phyloP scores from a whole-genome alignment of 129 eudicot genomes.

The carrot (Daucus carota) region DH1_v3.0 NC_030384.2:42534501-42535000 shows the following conservation, averaged over 20 bases:
- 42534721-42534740: slow-evolving; percentile 95
- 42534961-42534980: no score
- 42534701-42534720: slow-evolving; percentile 46
- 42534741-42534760: slow-evolving; percentile 80
- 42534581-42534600: background rate
- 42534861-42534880: background rate
- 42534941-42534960: no score
- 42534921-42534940: no score
- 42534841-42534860: background rate
- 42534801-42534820: background rate
- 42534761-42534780: slow-evolving; percentile 63
- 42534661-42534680: no score
- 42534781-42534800: background rate
- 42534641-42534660: background rate
- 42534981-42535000: no score
- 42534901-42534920: no score
- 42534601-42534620: background rate
- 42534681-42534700: background rate
- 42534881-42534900: no score
- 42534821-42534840: background rate
- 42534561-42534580: no score
- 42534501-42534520: background rate
- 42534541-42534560: background rate
- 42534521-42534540: background rate
- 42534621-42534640: background rate